Conservation (phyloP, 2,329 filamentous ascomycete genomes). For the Penicillium sp. region DNA sequence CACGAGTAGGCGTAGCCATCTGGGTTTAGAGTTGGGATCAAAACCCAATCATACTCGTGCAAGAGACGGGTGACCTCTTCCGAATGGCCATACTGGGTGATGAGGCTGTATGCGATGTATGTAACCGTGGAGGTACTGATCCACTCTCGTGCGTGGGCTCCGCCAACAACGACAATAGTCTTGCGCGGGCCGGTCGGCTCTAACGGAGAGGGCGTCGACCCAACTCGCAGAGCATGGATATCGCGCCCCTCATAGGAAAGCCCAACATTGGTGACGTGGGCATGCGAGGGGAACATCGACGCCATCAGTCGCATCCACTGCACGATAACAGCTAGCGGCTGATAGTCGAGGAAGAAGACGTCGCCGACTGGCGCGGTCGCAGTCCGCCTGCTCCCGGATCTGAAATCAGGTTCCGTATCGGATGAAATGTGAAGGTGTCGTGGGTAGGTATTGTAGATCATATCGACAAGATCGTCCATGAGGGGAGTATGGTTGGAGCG, state of each 20-base stretch:
- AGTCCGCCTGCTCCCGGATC: slow-evolving; percentile 41
- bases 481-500: slow-evolving; percentile 74
- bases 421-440: slow-evolving; percentile 45
- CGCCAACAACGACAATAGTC: slow-evolving; percentile 81
- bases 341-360: slow-evolving; percentile 91
- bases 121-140: slow-evolving; percentile 90
- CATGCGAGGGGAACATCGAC: slow-evolving; percentile 86
- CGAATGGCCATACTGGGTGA: slow-evolving; percentile 79
- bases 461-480: slow-evolving; percentile 78
- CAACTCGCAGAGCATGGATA: slow-evolving; percentile 80
- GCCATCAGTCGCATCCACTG: slow-evolving; percentile 91
- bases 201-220: slow-evolving; percentile 61
- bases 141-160: slow-evolving; percentile 95
- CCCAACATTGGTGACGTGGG: slow-evolving; percentile 77
- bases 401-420: slow-evolving; percentile 36
- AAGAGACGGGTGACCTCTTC: slow-evolving; percentile 75
- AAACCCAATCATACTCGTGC: slow-evolving; percentile 82
- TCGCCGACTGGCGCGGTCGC: slow-evolving; percentile 55
- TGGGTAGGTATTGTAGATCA: slow-evolving; percentile 78
- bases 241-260: slow-evolving; percentile 85
- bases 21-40: slow-evolving; percentile 88
- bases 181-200: slow-evolving; percentile 62
- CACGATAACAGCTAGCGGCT: slow-evolving; percentile 81
- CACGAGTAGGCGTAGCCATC: slow-evolving; percentile 96
- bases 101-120: slow-evolving; percentile 86